Conservation (phyloP, 345 rosid species). For the Anastatica hierochuntica region DNA sequence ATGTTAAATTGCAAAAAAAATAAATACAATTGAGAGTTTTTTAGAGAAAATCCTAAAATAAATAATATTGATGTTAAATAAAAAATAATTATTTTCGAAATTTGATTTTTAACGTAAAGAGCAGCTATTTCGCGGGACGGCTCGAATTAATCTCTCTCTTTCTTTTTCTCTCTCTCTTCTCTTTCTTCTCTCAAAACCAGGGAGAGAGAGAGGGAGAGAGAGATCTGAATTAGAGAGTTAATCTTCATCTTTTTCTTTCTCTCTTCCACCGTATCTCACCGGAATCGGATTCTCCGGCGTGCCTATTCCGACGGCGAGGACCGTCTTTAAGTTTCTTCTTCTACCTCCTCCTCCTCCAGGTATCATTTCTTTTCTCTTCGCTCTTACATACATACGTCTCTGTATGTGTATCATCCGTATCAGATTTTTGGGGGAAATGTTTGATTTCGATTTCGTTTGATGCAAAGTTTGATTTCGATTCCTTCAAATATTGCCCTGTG, state of each 20-base stretch:
- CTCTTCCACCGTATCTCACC: no score
- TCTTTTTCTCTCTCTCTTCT: not conserved
- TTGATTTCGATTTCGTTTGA: no score
- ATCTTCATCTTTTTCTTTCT: not conserved
- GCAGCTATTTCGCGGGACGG: constrained; percentile 18
- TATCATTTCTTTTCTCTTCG: not conserved
- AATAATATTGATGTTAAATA: not conserved
- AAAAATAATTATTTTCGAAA: not conserved
- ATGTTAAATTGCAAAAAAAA: no score
- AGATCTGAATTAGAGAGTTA: not conserved
- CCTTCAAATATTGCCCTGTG: no score
- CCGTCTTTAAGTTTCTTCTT: constrained; percentile 12
- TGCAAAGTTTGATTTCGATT: no score
- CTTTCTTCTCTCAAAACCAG: not conserved
- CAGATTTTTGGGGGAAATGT: no score
- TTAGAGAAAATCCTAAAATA: no score
- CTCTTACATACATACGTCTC: no score
- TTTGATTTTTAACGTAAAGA: not conserved
- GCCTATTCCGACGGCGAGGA: constrained; percentile 9
- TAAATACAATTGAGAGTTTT: no score
- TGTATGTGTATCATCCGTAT: no score
- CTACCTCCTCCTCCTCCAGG: constrained; percentile 12
- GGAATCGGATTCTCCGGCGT: constrained; percentile 15
- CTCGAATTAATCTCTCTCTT: constrained; percentile 1
- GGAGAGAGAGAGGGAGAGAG: constrained; percentile 22